Conservation (phyloP, 2,329 filamentous ascomycete genomes). For the Aspergillus sp. region DNA sequence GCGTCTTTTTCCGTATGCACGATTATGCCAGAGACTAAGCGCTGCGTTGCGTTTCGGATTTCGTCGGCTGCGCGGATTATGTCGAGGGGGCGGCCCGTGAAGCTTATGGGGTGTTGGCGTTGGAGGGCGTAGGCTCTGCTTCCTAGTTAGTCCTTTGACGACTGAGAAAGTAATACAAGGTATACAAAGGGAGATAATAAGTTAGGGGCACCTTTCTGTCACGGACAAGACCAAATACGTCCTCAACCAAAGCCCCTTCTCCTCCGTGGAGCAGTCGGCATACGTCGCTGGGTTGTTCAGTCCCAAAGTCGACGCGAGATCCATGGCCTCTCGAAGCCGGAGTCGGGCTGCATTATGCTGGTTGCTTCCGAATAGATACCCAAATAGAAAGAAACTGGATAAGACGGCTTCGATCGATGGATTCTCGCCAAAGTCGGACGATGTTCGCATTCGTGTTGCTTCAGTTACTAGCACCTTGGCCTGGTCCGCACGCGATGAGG, state of each 20-base stretch:
- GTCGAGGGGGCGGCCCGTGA: slow-evolving; percentile 41
- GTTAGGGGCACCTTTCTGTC: slow-evolving; percentile 35
- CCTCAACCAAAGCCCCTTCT: slow-evolving; percentile 40
- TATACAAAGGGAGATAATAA: no score
- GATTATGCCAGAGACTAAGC: slow-evolving; percentile 37
- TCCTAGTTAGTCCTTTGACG: not conserved
- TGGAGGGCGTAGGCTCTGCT: slow-evolving; percentile 21
- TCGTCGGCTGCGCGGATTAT: slow-evolving; percentile 40
- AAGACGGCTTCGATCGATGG: slow-evolving; percentile 49
- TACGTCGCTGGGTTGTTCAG: slow-evolving; percentile 43
- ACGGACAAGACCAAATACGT: slow-evolving; percentile 40
- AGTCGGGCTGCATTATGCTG: slow-evolving; percentile 77
- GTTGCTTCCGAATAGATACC: slow-evolving; percentile 68
- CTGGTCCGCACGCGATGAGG: slow-evolving; percentile 36
- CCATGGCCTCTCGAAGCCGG: slow-evolving; percentile 67
- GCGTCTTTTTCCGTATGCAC: slow-evolving; percentile 46
- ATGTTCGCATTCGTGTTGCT: slow-evolving; percentile 45
- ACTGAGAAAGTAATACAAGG: not conserved
- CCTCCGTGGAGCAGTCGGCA: slow-evolving; percentile 34
- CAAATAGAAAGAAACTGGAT: slow-evolving; percentile 76
- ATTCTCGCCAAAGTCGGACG: slow-evolving; percentile 42
- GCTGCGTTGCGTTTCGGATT: slow-evolving; percentile 14
- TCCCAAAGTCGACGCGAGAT: slow-evolving; percentile 42
- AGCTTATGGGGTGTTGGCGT: slow-evolving; percentile 43
- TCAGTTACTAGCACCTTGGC: slow-evolving; percentile 45